Evolutionary conservation across 2,329 filamentous ascomycete genomes (phyloP).

Genomic region (Colletotrichum higginsianum): DNA sequence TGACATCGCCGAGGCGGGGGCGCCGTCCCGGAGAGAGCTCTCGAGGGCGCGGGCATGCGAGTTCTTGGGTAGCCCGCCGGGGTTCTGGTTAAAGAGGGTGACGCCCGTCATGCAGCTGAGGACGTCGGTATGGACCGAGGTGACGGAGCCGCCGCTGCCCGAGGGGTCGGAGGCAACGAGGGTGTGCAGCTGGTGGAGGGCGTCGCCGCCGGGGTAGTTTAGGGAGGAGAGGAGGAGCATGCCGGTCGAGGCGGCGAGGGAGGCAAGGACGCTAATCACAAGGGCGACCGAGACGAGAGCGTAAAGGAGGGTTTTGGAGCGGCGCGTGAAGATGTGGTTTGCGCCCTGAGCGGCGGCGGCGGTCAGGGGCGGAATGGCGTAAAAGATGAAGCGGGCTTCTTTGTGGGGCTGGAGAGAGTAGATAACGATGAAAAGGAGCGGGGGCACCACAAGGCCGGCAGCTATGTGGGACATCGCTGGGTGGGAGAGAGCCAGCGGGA

Average conservation of each 20-base stretch:
- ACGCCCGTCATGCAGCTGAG: conserved; percentile 78
- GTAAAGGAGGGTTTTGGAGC: conserved; percentile 73
- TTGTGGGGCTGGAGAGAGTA: conserved; percentile 96
- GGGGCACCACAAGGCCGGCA: conserved; percentile 72
- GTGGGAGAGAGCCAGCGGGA: conserved; percentile 66
- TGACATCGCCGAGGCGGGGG: conserved; percentile 41
- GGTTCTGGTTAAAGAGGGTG: conserved; percentile 74
- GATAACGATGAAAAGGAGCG: conserved; percentile 79
- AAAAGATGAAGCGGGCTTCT: conserved; percentile 95
- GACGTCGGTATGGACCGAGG: conserved; percentile 74
- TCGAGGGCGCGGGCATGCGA: conserved; percentile 44
- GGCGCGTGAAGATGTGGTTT: conserved; percentile 76
- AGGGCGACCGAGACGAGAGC: conserved; percentile 68
- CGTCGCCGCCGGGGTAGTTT: conserved; percentile 94
- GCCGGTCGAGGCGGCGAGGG: conserved; percentile 72
- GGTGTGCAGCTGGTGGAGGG: conserved; percentile 70
- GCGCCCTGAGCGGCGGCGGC: conserved; percentile 82
- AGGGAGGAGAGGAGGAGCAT: conserved; percentile 86
- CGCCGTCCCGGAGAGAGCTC: conserved; percentile 40
- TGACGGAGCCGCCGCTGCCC: conserved; percentile 47
- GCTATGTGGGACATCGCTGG: conserved; percentile 61
- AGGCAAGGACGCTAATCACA: conserved; percentile 70
- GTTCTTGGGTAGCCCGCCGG: conserved; percentile 54
- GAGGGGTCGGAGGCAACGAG: conserved; percentile 49
- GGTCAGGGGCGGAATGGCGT: conserved; percentile 85